phyloP scores from a whole-genome alignment of 441 rosid species.

The Populus hybrid region DNA sequence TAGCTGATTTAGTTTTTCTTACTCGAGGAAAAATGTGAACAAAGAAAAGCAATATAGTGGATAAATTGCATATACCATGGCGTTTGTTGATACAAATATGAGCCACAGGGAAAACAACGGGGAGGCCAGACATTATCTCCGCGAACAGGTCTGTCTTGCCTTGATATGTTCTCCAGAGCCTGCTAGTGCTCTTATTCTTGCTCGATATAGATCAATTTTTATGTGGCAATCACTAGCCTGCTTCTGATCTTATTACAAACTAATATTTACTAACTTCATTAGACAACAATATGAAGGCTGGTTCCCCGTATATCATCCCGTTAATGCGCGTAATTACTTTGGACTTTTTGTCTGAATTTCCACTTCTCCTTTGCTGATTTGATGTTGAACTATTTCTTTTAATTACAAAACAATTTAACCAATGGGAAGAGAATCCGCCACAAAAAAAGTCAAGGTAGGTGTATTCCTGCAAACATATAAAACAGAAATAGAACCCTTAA shows the following conservation, averaged over 20 bases:
- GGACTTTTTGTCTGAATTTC: neutral
- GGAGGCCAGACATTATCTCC: neutral
- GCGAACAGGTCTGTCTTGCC: neutral
- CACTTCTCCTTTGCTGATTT: neutral
- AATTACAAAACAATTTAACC: neutral
- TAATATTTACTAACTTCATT: neutral
- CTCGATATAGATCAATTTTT: neutral
- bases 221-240: neutral
- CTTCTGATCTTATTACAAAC: neutral
- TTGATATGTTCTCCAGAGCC: neutral
- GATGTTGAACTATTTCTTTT: neutral
- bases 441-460: neutral
- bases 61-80: neutral
- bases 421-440: neutral
- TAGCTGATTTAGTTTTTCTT: no score
- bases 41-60: neutral
- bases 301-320: neutral
- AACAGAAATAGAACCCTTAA: conserved; percentile 2
- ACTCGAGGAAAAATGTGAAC: no score
- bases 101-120: neutral
- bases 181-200: neutral
- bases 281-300: neutral
- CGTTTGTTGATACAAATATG: neutral
- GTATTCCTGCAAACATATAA: conserved; percentile 4
- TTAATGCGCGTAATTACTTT: neutral